phyloP scores from a whole-genome alignment of 768 basidiomycete genomes.

The Lepiota brunneoincarnata region DNA sequence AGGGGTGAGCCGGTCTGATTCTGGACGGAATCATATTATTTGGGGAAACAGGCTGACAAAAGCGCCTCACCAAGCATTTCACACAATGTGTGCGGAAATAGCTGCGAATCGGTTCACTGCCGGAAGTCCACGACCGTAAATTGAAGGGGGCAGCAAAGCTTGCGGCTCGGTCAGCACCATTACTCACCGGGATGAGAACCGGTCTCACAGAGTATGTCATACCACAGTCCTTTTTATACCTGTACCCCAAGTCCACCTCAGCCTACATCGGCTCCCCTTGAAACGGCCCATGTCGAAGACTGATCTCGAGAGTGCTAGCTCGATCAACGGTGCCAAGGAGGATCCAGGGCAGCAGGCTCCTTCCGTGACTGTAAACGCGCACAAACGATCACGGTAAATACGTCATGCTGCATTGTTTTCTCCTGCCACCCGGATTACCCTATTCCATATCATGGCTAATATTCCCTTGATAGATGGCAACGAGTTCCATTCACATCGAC shows the following conservation, averaged over 20 bases:
- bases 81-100: neutral
- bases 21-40: no score
- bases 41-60: no score
- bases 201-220: neutral
- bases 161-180: conserved; percentile 5
- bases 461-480: conserved; percentile 20
- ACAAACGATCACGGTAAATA: conserved; percentile 6
- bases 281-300: conserved; percentile 1
- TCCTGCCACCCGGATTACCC: neutral
- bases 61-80: no score
- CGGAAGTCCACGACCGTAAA: neutral
- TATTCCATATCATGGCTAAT: neutral
- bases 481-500: conserved; percentile 40
- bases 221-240: neutral
- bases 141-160: neutral
- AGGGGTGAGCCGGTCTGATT: no score
- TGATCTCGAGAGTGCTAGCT: conserved; percentile 6
- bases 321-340: conserved; percentile 1
- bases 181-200: conserved; percentile 7
- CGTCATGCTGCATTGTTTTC: neutral
- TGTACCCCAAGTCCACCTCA: neutral
- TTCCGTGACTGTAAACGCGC: neutral
- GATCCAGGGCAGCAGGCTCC: neutral
- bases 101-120: conserved; percentile 5
- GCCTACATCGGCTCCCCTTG: neutral